These are phyloP conservation scores for Aspergillus wentii DNA, from an alignment of 495 filamentous ascomycete genomes.

Conservation along the genomic window DNA sequence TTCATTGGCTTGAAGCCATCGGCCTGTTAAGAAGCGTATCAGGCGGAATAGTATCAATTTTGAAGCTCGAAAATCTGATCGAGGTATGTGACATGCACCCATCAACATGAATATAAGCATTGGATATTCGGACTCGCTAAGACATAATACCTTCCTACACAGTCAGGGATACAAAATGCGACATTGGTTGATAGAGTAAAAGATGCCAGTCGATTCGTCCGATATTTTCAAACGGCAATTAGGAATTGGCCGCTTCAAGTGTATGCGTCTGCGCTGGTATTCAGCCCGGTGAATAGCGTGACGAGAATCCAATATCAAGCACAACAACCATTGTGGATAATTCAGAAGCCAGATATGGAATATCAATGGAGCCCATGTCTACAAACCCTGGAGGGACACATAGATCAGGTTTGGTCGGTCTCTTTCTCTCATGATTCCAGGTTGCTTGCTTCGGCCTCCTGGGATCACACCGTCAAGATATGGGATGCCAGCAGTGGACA, in stretches of 20 bases:
- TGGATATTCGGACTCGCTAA: neutral
- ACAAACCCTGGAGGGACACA: constrained; percentile 10
- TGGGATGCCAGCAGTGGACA: neutral
- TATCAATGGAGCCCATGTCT: constrained; percentile 10
- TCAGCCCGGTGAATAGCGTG: constrained; percentile 19
- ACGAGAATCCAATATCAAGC: constrained; percentile 13
- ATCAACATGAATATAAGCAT: constrained; percentile 6
- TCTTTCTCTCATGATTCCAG: constrained; percentile 12
- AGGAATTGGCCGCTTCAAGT: constrained; percentile 24
- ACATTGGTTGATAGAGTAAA: neutral
- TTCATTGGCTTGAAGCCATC: constrained; percentile 36
- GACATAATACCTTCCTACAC: too few relatives aligned
- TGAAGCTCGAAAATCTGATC: constrained; percentile 8
- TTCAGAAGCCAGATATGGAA: constrained; percentile 7
- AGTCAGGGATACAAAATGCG: too few relatives aligned
- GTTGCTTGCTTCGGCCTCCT: neutral
- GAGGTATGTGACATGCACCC: constrained; percentile 6
- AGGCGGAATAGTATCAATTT: constrained; percentile 12
- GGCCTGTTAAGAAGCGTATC: constrained; percentile 22
- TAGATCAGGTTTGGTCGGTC: constrained; percentile 16
- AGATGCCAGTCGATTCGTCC: constrained; percentile 27
- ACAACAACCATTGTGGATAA: constrained; percentile 12
- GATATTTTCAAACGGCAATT: constrained; percentile 15
- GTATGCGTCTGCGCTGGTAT: constrained; percentile 25
- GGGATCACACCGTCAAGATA: neutral